Conservation (phyloP, 305 asterid species). For the Solanum chacoense region DNA sequence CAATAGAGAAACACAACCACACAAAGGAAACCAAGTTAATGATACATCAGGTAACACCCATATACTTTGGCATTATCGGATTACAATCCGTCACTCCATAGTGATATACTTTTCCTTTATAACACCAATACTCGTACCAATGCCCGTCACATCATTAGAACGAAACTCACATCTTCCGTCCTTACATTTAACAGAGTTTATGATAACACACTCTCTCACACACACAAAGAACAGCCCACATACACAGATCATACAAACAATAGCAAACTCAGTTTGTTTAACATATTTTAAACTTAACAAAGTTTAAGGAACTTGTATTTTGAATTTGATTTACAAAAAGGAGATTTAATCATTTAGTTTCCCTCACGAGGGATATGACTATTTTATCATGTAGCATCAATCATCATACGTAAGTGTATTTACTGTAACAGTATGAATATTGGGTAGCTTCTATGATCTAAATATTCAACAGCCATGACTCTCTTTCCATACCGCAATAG, state of each 20-base stretch:
- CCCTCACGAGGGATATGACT: not conserved
- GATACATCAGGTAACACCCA: not conserved
- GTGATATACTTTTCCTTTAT: not conserved
- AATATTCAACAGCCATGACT: not conserved
- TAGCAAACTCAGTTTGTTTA: not conserved
- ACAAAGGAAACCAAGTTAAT: not conserved
- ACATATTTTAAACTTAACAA: not conserved
- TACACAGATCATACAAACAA: not conserved
- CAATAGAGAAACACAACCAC: not conserved
- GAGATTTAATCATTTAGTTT: not conserved
- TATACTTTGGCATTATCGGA: not conserved
- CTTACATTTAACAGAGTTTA: not conserved
- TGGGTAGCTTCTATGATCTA: not conserved
- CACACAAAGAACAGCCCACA: not conserved
- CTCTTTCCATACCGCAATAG: not conserved
- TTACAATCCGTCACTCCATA: not conserved
- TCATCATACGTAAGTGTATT: not conserved
- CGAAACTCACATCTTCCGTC: not conserved
- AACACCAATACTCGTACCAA: not conserved
- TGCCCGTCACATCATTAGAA: not conserved
- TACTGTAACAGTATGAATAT: not conserved
- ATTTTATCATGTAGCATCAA: not conserved
- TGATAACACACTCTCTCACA: not conserved
- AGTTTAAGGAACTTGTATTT: not conserved
- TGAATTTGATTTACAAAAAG: not conserved